Percentiles rank a stretch among this genome's conserved stretches.
Conservation (phyloP, 164 flowering plant species). For the Dillenia suffruticosa region DNA sequence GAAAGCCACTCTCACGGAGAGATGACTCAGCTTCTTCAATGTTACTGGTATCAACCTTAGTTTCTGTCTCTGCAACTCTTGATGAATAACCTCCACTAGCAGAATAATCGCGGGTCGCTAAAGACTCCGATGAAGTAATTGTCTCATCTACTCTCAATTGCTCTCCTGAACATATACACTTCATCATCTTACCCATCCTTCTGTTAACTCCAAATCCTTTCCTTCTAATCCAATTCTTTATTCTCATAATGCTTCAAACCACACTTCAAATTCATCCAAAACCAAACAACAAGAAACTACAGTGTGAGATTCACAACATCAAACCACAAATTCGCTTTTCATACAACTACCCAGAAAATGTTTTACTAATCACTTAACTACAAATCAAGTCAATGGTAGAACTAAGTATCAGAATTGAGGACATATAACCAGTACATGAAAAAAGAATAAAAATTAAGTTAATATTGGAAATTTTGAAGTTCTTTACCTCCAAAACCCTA, state of each 20-base stretch:
- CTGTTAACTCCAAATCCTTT: conserved; percentile 16
- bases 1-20: conserved; percentile 71
- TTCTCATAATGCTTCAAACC: conserved; percentile 36
- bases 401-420: too few species aligned
- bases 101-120: conserved; percentile 78
- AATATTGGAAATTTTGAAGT: too few species aligned
- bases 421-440: too few species aligned
- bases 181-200: conserved; percentile 52
- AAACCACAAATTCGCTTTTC: too few species aligned
- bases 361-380: too few species aligned
- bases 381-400: too few species aligned
- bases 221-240: conserved; percentile 32
- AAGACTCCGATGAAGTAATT: conserved; percentile 63
- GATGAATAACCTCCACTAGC: conserved; percentile 65
- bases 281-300: conserved; percentile 14
- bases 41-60: conserved; percentile 57
- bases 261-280: conserved; percentile 18
- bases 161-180: conserved; percentile 70
- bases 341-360: too few species aligned
- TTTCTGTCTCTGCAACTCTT: conserved; percentile 53
- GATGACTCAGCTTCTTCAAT: conserved; percentile 95
- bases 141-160: conserved; percentile 47
- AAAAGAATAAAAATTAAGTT: too few species aligned
- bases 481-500: too few species aligned
- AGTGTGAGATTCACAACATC: neutral